These are phyloP conservation scores for Nannochloris sp. DNA, from an alignment of 139 green algal genomes.

Conservation along the genomic window DNA sequence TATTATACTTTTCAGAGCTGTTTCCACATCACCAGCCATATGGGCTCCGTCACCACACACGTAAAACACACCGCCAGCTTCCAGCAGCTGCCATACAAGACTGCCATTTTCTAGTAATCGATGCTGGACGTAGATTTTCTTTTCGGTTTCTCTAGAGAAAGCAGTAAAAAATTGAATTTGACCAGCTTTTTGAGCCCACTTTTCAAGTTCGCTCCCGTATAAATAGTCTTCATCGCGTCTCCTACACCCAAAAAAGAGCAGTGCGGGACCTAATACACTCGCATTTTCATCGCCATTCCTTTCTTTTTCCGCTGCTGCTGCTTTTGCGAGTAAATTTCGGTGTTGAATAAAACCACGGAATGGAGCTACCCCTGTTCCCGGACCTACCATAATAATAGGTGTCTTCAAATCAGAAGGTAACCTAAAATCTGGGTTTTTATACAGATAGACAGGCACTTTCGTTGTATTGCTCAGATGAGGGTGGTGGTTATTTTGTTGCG, in stretches of 20 bases:
- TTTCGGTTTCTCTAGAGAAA: constrained; percentile 75
- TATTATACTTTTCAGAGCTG: constrained; percentile 45
- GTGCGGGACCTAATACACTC: constrained; percentile 4
- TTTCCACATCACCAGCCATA: constrained; percentile 67
- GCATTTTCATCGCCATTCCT: neutral
- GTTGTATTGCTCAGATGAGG: constrained; percentile 22
- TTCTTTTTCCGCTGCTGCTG: neutral
- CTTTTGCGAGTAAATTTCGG: neutral
- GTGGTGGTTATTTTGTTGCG: neutral
- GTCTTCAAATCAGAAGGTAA: constrained; percentile 45
- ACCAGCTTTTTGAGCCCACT: constrained; percentile 42
- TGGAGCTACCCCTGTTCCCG: constrained; percentile 83
- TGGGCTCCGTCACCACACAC: constrained; percentile 77
- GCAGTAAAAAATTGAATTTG: constrained; percentile 63
- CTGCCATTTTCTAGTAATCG: constrained; percentile 49
- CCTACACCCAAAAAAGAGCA: constrained; percentile 86
- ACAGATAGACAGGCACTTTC: constrained; percentile 63
- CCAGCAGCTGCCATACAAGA: constrained; percentile 66
- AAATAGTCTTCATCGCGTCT: constrained; percentile 77
- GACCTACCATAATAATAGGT: constrained; percentile 89
- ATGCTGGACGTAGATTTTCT: constrained; percentile 97
- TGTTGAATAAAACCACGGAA: constrained; percentile 72
- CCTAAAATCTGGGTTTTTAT: constrained; percentile 81
- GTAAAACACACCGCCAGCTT: constrained; percentile 73
- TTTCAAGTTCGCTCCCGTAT: constrained; percentile 61